Evolutionary conservation across 371 early-diverging fungal genomes (phyloP).

Genomic region (Rhizopus sp.): DNA sequence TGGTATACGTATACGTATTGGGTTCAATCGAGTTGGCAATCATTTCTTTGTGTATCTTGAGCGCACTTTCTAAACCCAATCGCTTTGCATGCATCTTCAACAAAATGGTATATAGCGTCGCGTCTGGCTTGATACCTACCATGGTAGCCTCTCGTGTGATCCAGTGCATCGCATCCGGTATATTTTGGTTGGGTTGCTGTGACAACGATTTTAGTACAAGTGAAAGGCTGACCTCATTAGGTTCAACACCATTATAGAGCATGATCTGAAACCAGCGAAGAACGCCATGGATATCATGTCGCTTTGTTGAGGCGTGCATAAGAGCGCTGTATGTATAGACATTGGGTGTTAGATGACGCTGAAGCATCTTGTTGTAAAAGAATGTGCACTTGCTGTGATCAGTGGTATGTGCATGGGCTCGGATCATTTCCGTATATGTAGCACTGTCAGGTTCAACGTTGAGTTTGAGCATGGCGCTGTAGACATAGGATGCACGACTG

Average conservation of each 20-base stretch:
- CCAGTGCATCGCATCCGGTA: conserved; percentile 23
- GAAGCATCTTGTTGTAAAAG: conserved; percentile 48
- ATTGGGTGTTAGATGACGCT: conserved; percentile 42
- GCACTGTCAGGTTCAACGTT: conserved; percentile 46
- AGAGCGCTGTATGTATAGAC: conserved; percentile 52
- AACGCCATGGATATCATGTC: conserved; percentile 26
- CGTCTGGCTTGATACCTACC: conserved; percentile 42
- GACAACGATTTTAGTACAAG: conserved; percentile 37
- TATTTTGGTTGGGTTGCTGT: conserved; percentile 11
- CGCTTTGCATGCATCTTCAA: conserved; percentile 36
- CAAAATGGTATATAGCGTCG: conserved; percentile 42
- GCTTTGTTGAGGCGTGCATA: conserved; percentile 40
- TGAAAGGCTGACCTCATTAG: conserved; percentile 35
- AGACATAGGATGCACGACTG: conserved; percentile 38
- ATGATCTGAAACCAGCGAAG: conserved; percentile 50
- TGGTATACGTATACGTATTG: conserved; percentile 47
- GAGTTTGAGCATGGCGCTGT: conserved; percentile 37
- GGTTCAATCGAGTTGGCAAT: conserved; percentile 33
- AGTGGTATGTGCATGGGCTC: conserved; percentile 30
- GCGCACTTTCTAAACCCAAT: conserved; percentile 30
- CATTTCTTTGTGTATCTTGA: conserved; percentile 46
- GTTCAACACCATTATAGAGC: conserved; percentile 27
- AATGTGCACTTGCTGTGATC: conserved; percentile 27
- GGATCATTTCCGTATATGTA: conserved; percentile 52
- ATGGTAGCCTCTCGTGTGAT: conserved; percentile 36